A percentile compares a stretch with the other conserved stretches of the same genome.
These are phyloP conservation scores for Cyathus striatus DNA, from an alignment of 768 basidiomycete species.

Conservation along the genomic window DNA sequence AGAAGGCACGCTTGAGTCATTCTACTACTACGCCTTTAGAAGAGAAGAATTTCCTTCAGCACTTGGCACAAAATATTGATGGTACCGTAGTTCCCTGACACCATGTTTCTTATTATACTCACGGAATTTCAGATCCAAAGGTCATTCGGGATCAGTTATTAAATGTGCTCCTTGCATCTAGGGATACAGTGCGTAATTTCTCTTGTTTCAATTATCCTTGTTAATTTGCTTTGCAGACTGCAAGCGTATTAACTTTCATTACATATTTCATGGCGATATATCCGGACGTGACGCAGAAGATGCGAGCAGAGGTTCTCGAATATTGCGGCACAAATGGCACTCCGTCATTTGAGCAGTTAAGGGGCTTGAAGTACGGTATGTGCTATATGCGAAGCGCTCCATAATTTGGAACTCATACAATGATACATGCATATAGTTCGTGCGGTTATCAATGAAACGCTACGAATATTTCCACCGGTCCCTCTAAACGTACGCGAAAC, in stretches of 20 bases:
- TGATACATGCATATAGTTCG: conserved; percentile 40
- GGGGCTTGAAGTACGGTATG: conserved; percentile 61
- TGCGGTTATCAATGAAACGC: conserved; percentile 74
- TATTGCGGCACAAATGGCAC: conserved; percentile 42
- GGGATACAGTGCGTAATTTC: conserved; percentile 60
- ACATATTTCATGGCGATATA: conserved; percentile 67
- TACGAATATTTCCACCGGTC: conserved; percentile 76
- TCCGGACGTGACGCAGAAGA: conserved; percentile 45
- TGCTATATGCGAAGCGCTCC: conserved; percentile 1
- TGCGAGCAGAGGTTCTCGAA: conserved; percentile 58
- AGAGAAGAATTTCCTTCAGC: conserved; percentile 63
- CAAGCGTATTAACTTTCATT: conserved; percentile 62
- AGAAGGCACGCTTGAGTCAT: conserved; percentile 32
- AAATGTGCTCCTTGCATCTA: conserved; percentile 69
- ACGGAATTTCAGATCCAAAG: conserved; percentile 40
- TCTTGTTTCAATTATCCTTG: background rate
- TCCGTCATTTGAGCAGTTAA: conserved; percentile 54
- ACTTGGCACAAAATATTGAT: conserved; percentile 60
- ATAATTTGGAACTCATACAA: conserved; percentile 1
- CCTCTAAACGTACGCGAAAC: conserved; percentile 67
- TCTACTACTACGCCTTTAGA: conserved; percentile 33
- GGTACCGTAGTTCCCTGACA: conserved; percentile 45
- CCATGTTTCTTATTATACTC: background rate
- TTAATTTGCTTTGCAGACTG: conserved; percentile 38
- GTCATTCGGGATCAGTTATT: conserved; percentile 74